phyloP scores from a whole-genome alignment of 306 rosid genomes.

The Malus asiatica region DNA sequence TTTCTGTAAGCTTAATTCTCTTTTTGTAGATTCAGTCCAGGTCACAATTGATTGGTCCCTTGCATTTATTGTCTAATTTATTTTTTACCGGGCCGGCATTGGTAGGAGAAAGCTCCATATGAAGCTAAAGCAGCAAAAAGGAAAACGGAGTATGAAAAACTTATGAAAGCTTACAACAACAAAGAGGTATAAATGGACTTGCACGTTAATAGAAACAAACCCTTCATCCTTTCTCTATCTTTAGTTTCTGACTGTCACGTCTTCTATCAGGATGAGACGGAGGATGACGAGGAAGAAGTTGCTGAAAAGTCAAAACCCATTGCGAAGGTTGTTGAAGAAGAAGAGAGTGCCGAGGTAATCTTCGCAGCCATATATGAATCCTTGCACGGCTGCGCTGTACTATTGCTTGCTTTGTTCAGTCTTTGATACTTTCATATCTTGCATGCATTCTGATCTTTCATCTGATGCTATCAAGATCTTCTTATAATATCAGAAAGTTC shows the following conservation, averaged over 20 bases:
- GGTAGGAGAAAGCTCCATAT: conserved; percentile 18
- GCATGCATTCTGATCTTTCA: neutral
- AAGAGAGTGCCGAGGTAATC: conserved; percentile 13
- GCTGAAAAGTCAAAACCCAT: conserved; percentile 11
- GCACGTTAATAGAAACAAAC: neutral
- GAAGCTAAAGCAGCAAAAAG: conserved; percentile 17
- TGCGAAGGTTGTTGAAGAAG: neutral
- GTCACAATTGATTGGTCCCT: no score
- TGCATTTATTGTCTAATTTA: neutral
- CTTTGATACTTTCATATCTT: neutral
- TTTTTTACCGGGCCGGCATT: neutral
- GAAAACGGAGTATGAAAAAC: conserved; percentile 13
- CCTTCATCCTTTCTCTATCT: neutral
- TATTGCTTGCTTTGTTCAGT: neutral
- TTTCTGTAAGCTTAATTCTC: neutral
- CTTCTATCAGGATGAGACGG: conserved; percentile 5
- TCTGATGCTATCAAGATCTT: neutral
- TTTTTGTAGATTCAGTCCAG: neutral
- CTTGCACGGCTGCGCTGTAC: neutral
- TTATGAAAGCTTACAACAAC: conserved; percentile 15
- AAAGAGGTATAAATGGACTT: neutral
- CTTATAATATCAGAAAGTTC: neutral
- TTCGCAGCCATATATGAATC: neutral
- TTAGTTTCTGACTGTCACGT: neutral
- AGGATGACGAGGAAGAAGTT: conserved; percentile 10